Base-by-base conservation (phyloP, 768 basidiomycete species). In the Lactarius tabidus region DNA sequence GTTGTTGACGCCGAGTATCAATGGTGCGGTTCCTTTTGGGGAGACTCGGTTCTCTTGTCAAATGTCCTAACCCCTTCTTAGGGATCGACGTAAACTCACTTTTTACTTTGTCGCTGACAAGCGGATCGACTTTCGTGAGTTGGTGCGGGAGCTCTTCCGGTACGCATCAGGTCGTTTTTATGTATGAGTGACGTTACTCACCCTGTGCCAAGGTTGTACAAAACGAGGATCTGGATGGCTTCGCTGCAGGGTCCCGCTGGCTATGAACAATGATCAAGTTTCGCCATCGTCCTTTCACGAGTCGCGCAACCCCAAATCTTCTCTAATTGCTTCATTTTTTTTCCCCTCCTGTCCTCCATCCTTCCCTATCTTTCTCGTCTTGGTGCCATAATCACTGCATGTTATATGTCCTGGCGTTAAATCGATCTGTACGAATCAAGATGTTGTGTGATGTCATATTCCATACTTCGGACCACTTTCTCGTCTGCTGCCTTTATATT, bases 1-100 rank as follows among this genome's bases (percentile, higher is more conserved):
- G 95, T 99, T 64, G 88, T 97, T 57, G 96, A 98, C 76, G 96
- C 95, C 36, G 96, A 98, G 77, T 99, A 95, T 79, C 96, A 99
- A 74, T 98, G 95, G 95, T 95, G 63, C 33, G 89, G 78, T 29
- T 41, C 17, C 17, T 26, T 33, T 39, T 17, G 10, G 23, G 31
- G 35, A 29, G 35, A 28, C 43, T n/a, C n/a, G n/a, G n/a, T n/a
- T n/a, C n/a, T 15, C 31, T 17, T 17, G 35, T 45, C 14, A 48
- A 52, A 62, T 26, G 31, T 35, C 67, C 52, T 51, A 36, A 15
- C 59, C 29, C 1, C 17, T 20, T 57, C 26, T 14, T 48, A 95
- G 93, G 93, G 96, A 99, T 77, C 91, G 96, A 64, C 91, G 95
- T 75, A 98, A 98, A 79, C 78, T 99, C 67, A 98, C 96, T 0